Percentiles rank a stretch among this genome's conserved stretches.
Evolutionary conservation across 2,329 filamentous ascomycete species (phyloP).

Genomic region (Pyrenophora seminiperda): DNA sequence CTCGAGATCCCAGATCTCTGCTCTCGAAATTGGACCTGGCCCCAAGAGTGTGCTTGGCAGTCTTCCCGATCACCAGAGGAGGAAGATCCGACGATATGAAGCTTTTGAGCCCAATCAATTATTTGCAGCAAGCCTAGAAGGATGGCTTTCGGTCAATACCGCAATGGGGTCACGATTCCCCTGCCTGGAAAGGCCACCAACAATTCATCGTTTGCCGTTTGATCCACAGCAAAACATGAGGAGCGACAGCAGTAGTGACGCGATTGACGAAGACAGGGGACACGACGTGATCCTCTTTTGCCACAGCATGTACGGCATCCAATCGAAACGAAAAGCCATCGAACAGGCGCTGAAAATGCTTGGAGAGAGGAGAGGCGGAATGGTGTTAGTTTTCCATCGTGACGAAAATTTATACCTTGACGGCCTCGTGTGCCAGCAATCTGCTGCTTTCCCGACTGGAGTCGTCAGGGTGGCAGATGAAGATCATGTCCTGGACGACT

Average conservation of each 20-base stretch:
- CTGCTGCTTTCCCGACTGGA: slow-evolving; percentile 56
- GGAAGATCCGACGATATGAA: slow-evolving; percentile 56
- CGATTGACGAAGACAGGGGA: slow-evolving; percentile 7
- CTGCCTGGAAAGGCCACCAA: slow-evolving; percentile 50
- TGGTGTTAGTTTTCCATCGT: slow-evolving; percentile 64
- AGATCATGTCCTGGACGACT: slow-evolving; percentile 55
- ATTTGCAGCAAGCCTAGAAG: slow-evolving; percentile 54
- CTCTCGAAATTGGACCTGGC: slow-evolving; percentile 66
- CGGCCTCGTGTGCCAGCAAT: slow-evolving; percentile 56
- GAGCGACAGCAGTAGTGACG: slow-evolving; percentile 17
- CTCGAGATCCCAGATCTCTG: slow-evolving; percentile 54
- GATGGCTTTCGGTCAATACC: slow-evolving; percentile 43
- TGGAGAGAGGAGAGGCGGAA: slow-evolving; percentile 40
- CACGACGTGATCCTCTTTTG: slow-evolving; percentile 66
- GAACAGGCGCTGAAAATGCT: slow-evolving; percentile 57
- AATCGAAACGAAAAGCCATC: slow-evolving; percentile 55
- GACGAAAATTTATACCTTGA: slow-evolving; percentile 51
- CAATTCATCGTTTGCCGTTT: slow-evolving; percentile 47
- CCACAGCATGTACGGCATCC: slow-evolving; percentile 68
- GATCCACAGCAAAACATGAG: slow-evolving; percentile 31
- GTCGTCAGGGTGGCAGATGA: slow-evolving; percentile 52
- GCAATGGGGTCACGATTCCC: slow-evolving; percentile 33
- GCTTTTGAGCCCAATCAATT: slow-evolving; percentile 61
- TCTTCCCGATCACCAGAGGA: slow-evolving; percentile 52
- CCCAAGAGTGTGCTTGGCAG: slow-evolving; percentile 59